Evolutionary conservation across 1,139 yeast species (phyloP).

Genomic region (Lodderomyces margitis): DNA sequence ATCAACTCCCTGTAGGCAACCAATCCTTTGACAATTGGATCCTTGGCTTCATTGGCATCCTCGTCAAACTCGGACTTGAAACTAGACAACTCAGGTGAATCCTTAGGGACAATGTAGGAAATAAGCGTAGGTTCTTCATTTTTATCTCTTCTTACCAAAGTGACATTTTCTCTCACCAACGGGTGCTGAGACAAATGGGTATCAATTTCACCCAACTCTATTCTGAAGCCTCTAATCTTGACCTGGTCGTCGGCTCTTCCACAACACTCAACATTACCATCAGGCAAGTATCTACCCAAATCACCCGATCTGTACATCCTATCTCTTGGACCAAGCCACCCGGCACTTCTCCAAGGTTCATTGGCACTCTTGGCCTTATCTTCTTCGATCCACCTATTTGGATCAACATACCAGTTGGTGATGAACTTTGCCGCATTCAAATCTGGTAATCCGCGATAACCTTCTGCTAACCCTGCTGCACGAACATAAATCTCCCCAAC

Average conservation of each 20-base stretch:
- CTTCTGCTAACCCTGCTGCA: constrained; percentile 97
- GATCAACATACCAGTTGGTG: constrained; percentile 81
- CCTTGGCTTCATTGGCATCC: constrained; percentile 43
- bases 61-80: constrained; percentile 43
- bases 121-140: constrained; percentile 90
- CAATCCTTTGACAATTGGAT: constrained; percentile 77
- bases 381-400: constrained; percentile 54
- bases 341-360: constrained; percentile 69
- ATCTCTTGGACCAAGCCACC: constrained; percentile 94
- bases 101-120: constrained; percentile 88
- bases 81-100: constrained; percentile 51
- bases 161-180: constrained; percentile 84
- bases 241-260: constrained; percentile 99
- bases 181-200: constrained; percentile 95
- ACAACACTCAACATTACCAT: constrained; percentile 96
- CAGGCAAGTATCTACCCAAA: constrained; percentile 92
- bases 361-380: constrained; percentile 39
- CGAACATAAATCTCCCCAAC: constrained; percentile 98
- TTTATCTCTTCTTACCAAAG: constrained; percentile 89
- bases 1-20: constrained; percentile 74
- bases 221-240: constrained; percentile 96
- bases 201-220: constrained; percentile 96
- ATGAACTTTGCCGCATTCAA: constrained; percentile 84
- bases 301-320: constrained; percentile 96
- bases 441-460: constrained; percentile 89